Conservation (phyloP, 2,329 filamentous ascomycete species). For the Trichothecium roseum region DNA sequence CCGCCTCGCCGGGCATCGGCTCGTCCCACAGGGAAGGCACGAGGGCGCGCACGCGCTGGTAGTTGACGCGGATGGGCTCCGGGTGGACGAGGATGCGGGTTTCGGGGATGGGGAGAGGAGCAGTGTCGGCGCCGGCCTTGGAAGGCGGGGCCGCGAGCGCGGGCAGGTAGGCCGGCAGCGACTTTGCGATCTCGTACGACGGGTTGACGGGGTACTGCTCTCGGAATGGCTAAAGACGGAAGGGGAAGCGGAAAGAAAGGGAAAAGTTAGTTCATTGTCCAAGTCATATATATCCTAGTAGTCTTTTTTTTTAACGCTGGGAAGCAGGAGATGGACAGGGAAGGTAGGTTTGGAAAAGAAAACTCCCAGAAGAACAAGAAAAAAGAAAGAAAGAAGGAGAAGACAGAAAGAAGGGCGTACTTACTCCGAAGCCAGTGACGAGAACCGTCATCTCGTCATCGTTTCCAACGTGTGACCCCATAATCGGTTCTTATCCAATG, state of each 20-base stretch:
- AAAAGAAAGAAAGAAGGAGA: not conserved
- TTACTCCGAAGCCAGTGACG: conserved; percentile 6
- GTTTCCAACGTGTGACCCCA: conserved; percentile 5
- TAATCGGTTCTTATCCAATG: too few relatives aligned
- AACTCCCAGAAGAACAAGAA: not conserved
- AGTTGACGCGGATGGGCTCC: conserved; percentile 59
- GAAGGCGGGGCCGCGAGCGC: conserved; percentile 25
- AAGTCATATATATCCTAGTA: not conserved
- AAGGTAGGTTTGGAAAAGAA: not conserved
- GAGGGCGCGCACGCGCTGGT: conserved; percentile 51
- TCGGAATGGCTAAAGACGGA: conserved; percentile 56
- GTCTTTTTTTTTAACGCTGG: not conserved
- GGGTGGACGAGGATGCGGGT: conserved; percentile 58
- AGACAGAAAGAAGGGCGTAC: not conserved
- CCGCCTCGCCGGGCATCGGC: conserved; percentile 24
- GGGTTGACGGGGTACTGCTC: conserved; percentile 64
- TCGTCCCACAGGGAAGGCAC: conserved; percentile 53
- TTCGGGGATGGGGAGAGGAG: conserved; percentile 17
- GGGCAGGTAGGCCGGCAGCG: conserved; percentile 56
- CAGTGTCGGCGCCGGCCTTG: conserved; percentile 11
- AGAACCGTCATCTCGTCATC: conserved; percentile 6
- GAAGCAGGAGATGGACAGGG: not conserved
- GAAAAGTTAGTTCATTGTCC: too few relatives aligned
- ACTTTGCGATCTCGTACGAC: conserved; percentile 66
- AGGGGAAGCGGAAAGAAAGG: too few relatives aligned